Base-by-base conservation (phyloP, 2,329 filamentous ascomycete species). In the Fusarium lateritium region DNA sequence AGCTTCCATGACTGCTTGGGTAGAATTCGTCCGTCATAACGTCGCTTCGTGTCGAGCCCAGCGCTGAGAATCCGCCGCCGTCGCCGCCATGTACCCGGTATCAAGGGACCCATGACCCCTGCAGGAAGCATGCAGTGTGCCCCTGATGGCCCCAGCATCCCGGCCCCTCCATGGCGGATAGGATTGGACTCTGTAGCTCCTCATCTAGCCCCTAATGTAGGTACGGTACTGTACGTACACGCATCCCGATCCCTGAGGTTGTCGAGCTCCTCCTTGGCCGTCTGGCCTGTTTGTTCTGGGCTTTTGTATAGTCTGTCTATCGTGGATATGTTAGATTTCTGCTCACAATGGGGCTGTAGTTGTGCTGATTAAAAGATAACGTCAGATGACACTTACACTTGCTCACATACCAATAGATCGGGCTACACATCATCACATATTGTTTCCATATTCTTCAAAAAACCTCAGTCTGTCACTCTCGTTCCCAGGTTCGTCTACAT, bases 141-240 rank as follows among this genome's bases (percentile, higher is more conserved):
- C 72, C 72, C 69, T 75, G 65, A 70, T 58, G 56, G 71, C 58
- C 67, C 69, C 39, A 49, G 68, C 54, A 64, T 47, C 39, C 36
- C 31, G 56, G 65, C 57, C 62, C 61, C 61, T 54, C 45, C 42
- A 42, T 34, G 22, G 19, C 45, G 60, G 40, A 60, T 19, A 24
- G 45, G 60, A 65, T 65, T 60, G 51, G 67, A 28, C 40, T 54
- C 42, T 62, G 67, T 45, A 56, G 67, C 58, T 70, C 67, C 67
- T 65, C 45, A 65, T 70, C 52, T 65, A 56, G 62, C 67, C 67
- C 67, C 67, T 70, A 70, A 70, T 70, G 68, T 70, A 70, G 67
- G 67, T 71, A 70, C 62, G 22, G 28, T 31, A 31, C 28, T 54
- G 53, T 50, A 55, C 33, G 52, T 50, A 55, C 31, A 38, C 56